Evolutionary conservation across 1,139 yeast species (phyloP), one percentile per base, ranked within the genome.

Genomic region (Saccharomyces hybrid): DNA sequence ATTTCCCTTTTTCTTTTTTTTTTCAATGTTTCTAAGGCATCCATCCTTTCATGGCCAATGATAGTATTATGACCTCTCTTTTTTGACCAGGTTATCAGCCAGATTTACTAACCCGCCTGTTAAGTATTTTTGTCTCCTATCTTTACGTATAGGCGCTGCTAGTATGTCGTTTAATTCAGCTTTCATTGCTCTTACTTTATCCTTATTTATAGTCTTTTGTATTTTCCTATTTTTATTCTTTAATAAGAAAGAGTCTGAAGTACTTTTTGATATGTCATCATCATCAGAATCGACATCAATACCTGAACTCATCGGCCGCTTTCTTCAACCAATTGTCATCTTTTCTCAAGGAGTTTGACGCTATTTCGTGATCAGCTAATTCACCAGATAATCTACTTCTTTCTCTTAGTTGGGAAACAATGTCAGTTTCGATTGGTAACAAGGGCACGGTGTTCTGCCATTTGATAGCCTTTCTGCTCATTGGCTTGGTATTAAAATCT

Each of bases 231-330:
- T 77, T 61, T 88, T 77, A 65, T 81, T 84, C 66, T 81, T 83
- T 63, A 80, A 83, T 54, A 85, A 71, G 52, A 82, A 78, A 57
- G 82, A 86, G 67, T 86, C 95, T 5, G 44, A 19, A 38, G 19
- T 38, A 38, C 44, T 38, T 61, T 83, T 51, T 11, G 38, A 38
- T n/a, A 29, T 89, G 7, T 56, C 59, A 48, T 77, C 83, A 55
- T 84, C 76, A 55, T 84, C 90, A 42, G 79, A 76, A 54, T 82
- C 71, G 2, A 66, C 56, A 48, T 86, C 95, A 34, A 91, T 74
- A 4, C 97, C 99, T n/a, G 55, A 95, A 76, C 55, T 93, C 99
- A 52, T 86, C 95, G 0, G 98, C 99, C 0, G 97, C 97, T 66
- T 89, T 84, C 57, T 81, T 80, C 56, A 90, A 76, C 97, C 98